Conservation (phyloP, 2,329 filamentous ascomycete species). For the Kalmusia sp. region DNA sequence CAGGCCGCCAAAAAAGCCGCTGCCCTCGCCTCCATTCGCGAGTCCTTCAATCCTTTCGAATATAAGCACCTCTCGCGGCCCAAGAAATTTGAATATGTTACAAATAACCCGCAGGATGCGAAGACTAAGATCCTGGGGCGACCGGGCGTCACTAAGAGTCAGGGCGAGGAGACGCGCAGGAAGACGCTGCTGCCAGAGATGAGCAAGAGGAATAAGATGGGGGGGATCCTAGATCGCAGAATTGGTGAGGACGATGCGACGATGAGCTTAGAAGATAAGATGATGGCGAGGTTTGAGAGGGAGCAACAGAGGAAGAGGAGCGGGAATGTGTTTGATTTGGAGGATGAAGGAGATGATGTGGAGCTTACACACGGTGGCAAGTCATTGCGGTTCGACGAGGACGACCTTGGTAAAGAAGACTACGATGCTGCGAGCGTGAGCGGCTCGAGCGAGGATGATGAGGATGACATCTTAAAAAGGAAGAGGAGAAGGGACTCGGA, state of each 20-base stretch:
- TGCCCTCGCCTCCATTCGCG: slow-evolving; percentile 84
- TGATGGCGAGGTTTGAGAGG: slow-evolving; percentile 85
- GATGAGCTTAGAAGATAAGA: slow-evolving; percentile 92
- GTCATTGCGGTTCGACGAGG: slow-evolving; percentile 69
- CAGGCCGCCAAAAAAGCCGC: slow-evolving; percentile 79
- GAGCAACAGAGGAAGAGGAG: slow-evolving; percentile 87
- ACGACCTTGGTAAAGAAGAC: slow-evolving; percentile 66
- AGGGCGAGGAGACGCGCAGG: slow-evolving; percentile 85
- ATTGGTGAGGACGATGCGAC: slow-evolving; percentile 95
- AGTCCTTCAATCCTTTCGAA: slow-evolving; percentile 98
- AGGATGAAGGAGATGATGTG: slow-evolving; percentile 77
- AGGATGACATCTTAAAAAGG: slow-evolving; percentile 46
- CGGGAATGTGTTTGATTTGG: slow-evolving; percentile 84
- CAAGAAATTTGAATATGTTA: slow-evolving; percentile 86
- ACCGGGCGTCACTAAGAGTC: slow-evolving; percentile 83
- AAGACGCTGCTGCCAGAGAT: slow-evolving; percentile 89
- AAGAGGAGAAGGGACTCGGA: slow-evolving; percentile 57
- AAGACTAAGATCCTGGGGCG: slow-evolving; percentile 69
- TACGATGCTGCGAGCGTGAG: slow-evolving; percentile 79
- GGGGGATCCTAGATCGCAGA: slow-evolving; percentile 88
- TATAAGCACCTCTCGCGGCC: slow-evolving; percentile 80
- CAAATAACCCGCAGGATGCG: slow-evolving; percentile 60
- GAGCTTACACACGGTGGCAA: slow-evolving; percentile 85
- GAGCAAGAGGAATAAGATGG: slow-evolving; percentile 86
- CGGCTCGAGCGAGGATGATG: slow-evolving; percentile 51